phyloP scores from a whole-genome alignment of 2,329 filamentous ascomycete genomes.

The Herpotrichia juniperi region DNA sequence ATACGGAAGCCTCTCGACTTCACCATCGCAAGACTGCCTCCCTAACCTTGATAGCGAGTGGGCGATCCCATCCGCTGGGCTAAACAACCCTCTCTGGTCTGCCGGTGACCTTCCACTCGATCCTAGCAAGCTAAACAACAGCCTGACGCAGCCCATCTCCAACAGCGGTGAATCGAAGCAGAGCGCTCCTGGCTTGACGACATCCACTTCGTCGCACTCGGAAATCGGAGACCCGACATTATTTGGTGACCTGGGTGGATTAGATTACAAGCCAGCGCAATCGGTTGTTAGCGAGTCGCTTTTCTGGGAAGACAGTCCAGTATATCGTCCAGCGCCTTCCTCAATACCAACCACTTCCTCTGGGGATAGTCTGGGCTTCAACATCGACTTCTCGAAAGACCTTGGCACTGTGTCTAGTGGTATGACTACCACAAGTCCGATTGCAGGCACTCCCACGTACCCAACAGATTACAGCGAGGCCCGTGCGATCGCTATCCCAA shows the following conservation, averaged over 20 bases:
- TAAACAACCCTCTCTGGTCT: constrained; percentile 44
- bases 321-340: constrained; percentile 37
- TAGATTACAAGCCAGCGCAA: constrained; percentile 39
- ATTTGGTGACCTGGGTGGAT: constrained; percentile 41
- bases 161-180: constrained; percentile 48
- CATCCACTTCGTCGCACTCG: constrained; percentile 48
- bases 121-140: constrained; percentile 44
- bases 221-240: constrained; percentile 44
- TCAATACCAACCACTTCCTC: constrained; percentile 28
- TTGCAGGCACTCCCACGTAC: constrained; percentile 7
- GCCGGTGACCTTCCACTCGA: constrained; percentile 48
- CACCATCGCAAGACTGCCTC: constrained; percentile 46
- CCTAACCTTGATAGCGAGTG: constrained; percentile 43
- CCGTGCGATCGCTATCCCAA: constrained; percentile 40
- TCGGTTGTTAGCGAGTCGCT: constrained; percentile 39
- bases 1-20: constrained; percentile 45
- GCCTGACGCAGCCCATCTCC: constrained; percentile 44
- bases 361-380: constrained; percentile 29
- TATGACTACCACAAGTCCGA: constrained; percentile 6
- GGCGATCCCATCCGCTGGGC: constrained; percentile 41
- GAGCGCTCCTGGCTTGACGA: constrained; percentile 47
- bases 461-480: constrained; percentile 35
- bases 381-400: constrained; percentile 36
- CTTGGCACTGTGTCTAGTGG: constrained; percentile 23
- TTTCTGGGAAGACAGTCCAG: constrained; percentile 46